A percentile compares a stretch with the other conserved stretches of the same genome.
phyloP scores from a whole-genome alignment of 495 filamentous ascomycete genomes.

The Neurospora sp. region DNA sequence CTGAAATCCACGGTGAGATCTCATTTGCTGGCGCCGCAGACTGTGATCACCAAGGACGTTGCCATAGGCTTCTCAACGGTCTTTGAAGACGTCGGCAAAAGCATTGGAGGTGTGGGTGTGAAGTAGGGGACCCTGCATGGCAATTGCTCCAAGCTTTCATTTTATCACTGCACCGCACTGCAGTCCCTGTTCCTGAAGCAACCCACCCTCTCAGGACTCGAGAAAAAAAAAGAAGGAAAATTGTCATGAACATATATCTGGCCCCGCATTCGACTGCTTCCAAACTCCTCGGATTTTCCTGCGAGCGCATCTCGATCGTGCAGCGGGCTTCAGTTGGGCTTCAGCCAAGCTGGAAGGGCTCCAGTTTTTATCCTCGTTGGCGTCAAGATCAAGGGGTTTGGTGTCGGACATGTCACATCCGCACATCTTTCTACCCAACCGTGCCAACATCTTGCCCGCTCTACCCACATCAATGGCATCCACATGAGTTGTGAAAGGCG shows the following conservation, averaged over 20 bases:
- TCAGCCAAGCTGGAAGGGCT: not conserved
- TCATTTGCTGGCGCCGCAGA: not conserved
- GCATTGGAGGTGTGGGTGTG: not conserved
- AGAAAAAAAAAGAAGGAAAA: not conserved
- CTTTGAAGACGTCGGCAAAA: not conserved
- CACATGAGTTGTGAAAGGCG: not conserved
- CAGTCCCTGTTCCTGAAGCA: not conserved
- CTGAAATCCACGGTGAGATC: not conserved
- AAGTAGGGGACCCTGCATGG: not conserved
- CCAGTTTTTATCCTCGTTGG: not conserved
- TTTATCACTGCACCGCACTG: too few species aligned
- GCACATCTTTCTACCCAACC: not conserved
- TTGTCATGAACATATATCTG: not conserved
- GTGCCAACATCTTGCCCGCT: not conserved
- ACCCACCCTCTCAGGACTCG: not conserved
- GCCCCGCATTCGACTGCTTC: not conserved
- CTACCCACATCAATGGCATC: not conserved
- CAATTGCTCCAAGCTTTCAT: not conserved
- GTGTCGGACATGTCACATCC: not conserved
- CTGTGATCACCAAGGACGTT: not conserved
- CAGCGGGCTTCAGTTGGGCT: not conserved
- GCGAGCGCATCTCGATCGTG: not conserved
- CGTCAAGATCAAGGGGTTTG: not conserved
- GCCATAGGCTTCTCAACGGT: not conserved
- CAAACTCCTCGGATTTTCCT: not conserved